A percentile compares a stretch with the other conserved stretches of the same genome.
phyloP scores from a whole-genome alignment of 139 green algal species.

The Chlorella sp. region DNA sequence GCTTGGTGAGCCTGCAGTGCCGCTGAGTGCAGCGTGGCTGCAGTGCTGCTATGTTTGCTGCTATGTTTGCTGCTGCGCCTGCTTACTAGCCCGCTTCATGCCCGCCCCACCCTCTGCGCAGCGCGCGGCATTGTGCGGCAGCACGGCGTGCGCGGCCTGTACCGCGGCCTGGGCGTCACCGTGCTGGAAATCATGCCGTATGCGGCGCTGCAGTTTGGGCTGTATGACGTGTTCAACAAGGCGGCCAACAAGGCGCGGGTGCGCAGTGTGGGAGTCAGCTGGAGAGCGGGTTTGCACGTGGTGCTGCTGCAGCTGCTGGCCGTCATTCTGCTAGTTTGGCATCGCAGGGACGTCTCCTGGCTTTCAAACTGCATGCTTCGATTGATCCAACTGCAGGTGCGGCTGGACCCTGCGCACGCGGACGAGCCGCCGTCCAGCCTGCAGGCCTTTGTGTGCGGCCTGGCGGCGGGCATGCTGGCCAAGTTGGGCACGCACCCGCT shows the following conservation, averaged over 20 bases:
- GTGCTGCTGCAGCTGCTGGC: no score
- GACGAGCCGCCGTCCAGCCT: constrained; percentile 2
- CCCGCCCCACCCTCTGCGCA: neutral
- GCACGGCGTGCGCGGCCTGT: constrained; percentile 71
- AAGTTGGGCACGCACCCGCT: constrained; percentile 93
- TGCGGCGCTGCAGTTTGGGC: constrained; percentile 95
- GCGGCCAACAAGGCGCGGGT: constrained; percentile 47
- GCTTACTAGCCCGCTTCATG: no score
- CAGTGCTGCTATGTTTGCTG: neutral
- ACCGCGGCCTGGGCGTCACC: constrained; percentile 88
- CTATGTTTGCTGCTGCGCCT: neutral
- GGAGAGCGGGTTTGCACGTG: neutral
- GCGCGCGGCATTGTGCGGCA: constrained; percentile 61
- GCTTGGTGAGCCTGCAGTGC: no score
- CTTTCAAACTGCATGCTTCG: no score
- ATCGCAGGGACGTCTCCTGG: no score
- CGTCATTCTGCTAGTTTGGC: no score
- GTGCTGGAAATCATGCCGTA: constrained; percentile 98
- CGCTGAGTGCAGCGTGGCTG: neutral
- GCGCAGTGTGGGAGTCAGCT: neutral
- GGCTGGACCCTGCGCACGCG: neutral
- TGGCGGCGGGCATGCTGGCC: constrained; percentile 81
- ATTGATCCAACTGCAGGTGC: neutral
- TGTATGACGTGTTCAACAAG: constrained; percentile 91
- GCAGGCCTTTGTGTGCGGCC: constrained; percentile 74